phyloP scores from a whole-genome alignment of 2,329 filamentous ascomycete species.

The Paraphaeosphaeria sporulosa region DNA sequence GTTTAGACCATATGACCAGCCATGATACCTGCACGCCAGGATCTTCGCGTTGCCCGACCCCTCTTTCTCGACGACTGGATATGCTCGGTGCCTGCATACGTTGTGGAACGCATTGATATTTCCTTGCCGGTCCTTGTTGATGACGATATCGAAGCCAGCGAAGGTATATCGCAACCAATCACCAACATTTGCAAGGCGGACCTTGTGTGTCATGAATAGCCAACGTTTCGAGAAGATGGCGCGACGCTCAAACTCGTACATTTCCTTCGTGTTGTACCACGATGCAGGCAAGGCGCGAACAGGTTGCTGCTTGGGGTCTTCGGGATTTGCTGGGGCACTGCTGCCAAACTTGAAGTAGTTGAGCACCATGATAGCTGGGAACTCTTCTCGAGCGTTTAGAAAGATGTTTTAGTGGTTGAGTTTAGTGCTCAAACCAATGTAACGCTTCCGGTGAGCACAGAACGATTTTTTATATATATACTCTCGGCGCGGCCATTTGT shows the following conservation, averaged over 20 bases:
- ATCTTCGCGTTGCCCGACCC: constrained; percentile 43
- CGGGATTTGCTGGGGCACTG: constrained; percentile 11
- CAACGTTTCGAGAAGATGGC: constrained; percentile 54
- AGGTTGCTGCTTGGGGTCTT: constrained; percentile 20
- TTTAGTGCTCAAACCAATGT: background rate
- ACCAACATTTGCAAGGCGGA: constrained; percentile 29
- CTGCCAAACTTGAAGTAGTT: constrained; percentile 29
- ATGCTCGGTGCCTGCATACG: constrained; percentile 53
- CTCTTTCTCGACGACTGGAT: constrained; percentile 37
- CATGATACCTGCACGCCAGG: constrained; percentile 53
- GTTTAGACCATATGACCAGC: constrained; percentile 54
- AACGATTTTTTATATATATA: background rate
- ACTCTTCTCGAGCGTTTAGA: background rate
- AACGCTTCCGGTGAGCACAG: background rate
- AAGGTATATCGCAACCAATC: constrained; percentile 32
- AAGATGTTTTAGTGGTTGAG: background rate
- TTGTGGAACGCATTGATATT: constrained; percentile 50
- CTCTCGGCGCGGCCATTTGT: background rate
- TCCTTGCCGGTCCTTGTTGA: constrained; percentile 27
- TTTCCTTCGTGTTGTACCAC: constrained; percentile 54
- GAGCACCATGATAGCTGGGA: constrained; percentile 12
- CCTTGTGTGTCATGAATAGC: constrained; percentile 47
- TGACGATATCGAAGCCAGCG: constrained; percentile 33
- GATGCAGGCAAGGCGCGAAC: constrained; percentile 51
- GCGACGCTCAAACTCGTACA: constrained; percentile 57